Conservation (phyloP, 2,329 filamentous ascomycete species). For the Ophiosphaerella korrae region DNA sequence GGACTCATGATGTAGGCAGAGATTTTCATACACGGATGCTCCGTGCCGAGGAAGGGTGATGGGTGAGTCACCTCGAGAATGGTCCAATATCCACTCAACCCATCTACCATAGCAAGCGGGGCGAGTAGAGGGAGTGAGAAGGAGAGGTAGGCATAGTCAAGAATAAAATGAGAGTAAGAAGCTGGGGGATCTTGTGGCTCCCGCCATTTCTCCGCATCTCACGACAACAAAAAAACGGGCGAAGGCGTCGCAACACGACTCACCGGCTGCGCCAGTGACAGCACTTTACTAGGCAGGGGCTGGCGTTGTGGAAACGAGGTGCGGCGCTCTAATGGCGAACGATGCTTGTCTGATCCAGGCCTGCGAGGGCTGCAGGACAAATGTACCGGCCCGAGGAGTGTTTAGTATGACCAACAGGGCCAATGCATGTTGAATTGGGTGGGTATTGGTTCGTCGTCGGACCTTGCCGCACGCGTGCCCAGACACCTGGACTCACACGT, state of each 20-base stretch:
- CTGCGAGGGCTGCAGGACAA: background rate
- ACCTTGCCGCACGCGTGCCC: slow-evolving; percentile 1
- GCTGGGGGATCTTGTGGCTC: slow-evolving; percentile 23
- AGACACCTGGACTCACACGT: too few species aligned
- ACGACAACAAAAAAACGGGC: slow-evolving; percentile 27
- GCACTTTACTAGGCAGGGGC: slow-evolving; percentile 17
- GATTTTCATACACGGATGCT: slow-evolving; percentile 15
- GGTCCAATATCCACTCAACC: slow-evolving; percentile 15
- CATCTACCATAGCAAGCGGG: slow-evolving; percentile 25
- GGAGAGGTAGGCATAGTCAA: background rate
- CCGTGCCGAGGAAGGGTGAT: slow-evolving; percentile 22
- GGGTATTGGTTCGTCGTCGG: slow-evolving; percentile 2
- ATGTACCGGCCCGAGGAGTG: too few species aligned
- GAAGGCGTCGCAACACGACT: slow-evolving; percentile 19
- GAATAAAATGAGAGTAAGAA: slow-evolving; percentile 7
- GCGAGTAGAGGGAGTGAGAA: background rate
- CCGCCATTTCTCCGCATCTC: slow-evolving; percentile 39
- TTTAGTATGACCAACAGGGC: too few species aligned
- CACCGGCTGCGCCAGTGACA: slow-evolving; percentile 22
- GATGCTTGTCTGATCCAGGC: background rate
- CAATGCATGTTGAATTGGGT: too few species aligned
- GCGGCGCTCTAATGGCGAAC: slow-evolving; percentile 8
- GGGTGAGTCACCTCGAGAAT: slow-evolving; percentile 27
- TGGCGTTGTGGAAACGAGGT: slow-evolving; percentile 19
- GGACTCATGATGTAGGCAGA: slow-evolving; percentile 27